Evolutionary conservation across 192 early-diverging fungal species (phyloP).

Genomic region (Powellomyces hirtus): DNA sequence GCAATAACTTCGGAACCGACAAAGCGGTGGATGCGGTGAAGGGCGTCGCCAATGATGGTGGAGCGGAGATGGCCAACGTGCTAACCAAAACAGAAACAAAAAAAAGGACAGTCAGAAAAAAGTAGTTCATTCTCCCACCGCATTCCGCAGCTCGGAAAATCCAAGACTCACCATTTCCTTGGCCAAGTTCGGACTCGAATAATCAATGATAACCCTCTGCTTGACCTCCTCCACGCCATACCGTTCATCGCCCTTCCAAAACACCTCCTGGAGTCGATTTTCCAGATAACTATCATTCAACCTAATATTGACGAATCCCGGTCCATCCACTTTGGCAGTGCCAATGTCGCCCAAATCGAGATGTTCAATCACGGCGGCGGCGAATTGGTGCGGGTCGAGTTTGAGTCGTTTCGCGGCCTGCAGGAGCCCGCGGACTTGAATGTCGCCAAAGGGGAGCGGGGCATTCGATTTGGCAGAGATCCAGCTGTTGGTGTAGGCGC

Average conservation of each 20-base stretch:
- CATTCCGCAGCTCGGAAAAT: too few relatives aligned
- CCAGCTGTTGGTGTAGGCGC: not conserved
- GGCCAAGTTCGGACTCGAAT: conserved; percentile 95
- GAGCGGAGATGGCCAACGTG: conserved; percentile 96
- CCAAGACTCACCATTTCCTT: conserved; percentile 55
- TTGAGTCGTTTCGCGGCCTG: conserved; percentile 23
- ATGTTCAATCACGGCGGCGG: not conserved
- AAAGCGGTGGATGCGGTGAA: conserved; percentile 76
- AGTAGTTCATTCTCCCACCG: too few relatives aligned
- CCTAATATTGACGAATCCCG: conserved; percentile 24
- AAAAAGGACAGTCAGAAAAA: too few relatives aligned
- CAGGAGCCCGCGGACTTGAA: conserved; percentile 18
- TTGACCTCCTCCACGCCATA: conserved; percentile 56
- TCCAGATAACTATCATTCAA: conserved; percentile 4
- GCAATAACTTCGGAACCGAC: conserved; percentile 87
- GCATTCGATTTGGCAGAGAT: not conserved
- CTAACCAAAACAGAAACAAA: conserved; percentile 49
- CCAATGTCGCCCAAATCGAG: conserved; percentile 12
- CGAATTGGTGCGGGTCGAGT: conserved; percentile 14
- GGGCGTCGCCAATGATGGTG: conserved; percentile 96
- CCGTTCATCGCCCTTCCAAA: conserved; percentile 1
- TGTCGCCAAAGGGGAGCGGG: not conserved
- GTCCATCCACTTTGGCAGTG: conserved; percentile 22
- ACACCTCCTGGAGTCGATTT: conserved; percentile 2
- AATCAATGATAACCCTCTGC: conserved; percentile 76